A percentile compares a stretch with the other conserved stretches of the same genome.
Conservation (phyloP, 2,329 filamentous ascomycete species). For the Juglanconis oblonga region DNA sequence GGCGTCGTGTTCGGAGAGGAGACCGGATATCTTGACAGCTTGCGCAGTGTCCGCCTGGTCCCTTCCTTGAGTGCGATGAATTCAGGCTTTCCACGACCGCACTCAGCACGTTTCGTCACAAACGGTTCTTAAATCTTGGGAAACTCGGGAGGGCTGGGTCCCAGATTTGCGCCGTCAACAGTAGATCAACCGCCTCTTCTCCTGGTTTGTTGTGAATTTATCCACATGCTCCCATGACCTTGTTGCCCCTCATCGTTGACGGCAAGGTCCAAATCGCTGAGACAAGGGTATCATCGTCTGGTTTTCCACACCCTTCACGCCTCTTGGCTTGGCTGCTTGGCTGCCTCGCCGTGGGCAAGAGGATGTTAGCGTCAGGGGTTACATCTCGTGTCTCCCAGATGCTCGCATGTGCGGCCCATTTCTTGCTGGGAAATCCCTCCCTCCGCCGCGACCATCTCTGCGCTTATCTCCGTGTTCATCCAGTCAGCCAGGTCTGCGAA, state of each 20-base stretch:
- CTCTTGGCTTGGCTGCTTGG: not conserved
- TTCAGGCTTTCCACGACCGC: no score
- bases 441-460: not conserved
- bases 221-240: not conserved
- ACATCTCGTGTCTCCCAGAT: not conserved
- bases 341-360: not conserved
- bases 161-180: not conserved
- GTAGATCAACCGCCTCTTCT: not conserved
- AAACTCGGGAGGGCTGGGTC: not conserved
- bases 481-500: not conserved
- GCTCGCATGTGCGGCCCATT: not conserved
- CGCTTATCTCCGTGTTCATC: not conserved
- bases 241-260: not conserved
- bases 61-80: no score
- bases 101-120: no score
- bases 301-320: no score
- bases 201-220: not conserved
- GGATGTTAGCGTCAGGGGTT: not conserved
- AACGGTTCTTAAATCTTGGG: no score
- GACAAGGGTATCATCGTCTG: not conserved
- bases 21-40: not conserved
- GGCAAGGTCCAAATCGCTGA: not conserved
- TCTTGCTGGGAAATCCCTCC: not conserved
- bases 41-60: not conserved
- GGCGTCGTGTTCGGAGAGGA: not conserved